phyloP scores from a whole-genome alignment of 345 rosid species.

The Dipteronia dyeriana region DNA sequence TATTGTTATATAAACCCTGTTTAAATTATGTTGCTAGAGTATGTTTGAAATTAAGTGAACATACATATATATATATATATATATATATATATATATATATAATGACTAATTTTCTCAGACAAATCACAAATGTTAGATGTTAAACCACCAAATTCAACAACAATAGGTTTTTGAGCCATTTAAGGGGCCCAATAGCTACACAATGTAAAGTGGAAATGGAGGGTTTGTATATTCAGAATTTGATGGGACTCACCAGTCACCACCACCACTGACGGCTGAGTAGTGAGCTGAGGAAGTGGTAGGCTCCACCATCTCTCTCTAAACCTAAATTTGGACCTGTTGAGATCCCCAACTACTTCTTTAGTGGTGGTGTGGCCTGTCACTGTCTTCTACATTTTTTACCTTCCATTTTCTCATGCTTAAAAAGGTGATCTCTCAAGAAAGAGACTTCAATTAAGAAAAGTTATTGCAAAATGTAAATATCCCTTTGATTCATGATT shows the following conservation, averaged over 20 bases:
- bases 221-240: not conserved
- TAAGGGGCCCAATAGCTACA: not conserved
- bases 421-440: not conserved
- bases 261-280: not conserved
- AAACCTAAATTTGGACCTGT: not conserved
- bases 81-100: too few relatives aligned
- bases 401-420: not conserved
- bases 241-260: not conserved
- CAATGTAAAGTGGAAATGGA: not conserved
- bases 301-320: not conserved
- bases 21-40: too few relatives aligned
- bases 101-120: too few relatives aligned
- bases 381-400: not conserved
- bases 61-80: too few relatives aligned
- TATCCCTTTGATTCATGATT: not conserved
- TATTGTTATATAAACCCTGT: too few relatives aligned
- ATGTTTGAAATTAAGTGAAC: too few relatives aligned
- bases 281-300: not conserved
- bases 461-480: not conserved
- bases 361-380: not conserved
- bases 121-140: too few relatives aligned
- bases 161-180: too few relatives aligned
- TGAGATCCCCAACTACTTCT: not conserved
- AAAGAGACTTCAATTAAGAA: not conserved
- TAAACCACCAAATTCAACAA: too few relatives aligned